A percentile compares a stretch with the other conserved stretches of the same genome.
Conservation (phyloP, 116 monocot genomes). For the Papilionanthe hybrid region DNA sequence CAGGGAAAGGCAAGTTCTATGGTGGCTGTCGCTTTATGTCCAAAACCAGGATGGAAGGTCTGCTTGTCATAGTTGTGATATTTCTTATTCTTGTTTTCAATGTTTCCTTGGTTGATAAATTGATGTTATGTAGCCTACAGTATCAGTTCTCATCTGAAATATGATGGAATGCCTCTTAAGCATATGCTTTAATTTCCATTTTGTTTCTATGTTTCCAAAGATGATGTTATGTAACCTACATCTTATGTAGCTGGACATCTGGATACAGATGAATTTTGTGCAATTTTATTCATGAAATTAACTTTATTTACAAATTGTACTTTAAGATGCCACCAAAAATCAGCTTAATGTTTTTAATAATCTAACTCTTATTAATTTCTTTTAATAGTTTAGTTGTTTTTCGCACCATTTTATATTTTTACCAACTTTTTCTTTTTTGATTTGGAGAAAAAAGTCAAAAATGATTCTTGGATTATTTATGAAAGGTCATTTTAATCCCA, state of each 20-base stretch:
- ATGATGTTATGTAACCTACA: not conserved
- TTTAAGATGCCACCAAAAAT: not conserved
- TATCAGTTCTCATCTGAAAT: not conserved
- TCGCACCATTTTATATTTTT: not conserved
- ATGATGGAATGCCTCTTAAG: not conserved
- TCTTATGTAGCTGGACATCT: not conserved
- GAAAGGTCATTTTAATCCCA: no score
- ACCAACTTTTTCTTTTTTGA: not conserved
- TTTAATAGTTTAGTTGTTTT: not conserved
- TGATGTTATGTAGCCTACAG: not conserved
- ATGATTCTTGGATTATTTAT: no score
- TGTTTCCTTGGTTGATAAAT: not conserved
- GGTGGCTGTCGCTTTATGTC: constrained; percentile 77
- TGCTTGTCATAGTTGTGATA: not conserved
- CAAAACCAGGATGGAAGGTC: constrained; percentile 88
- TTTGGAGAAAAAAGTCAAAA: no score
- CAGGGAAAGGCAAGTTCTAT: constrained; percentile 97
- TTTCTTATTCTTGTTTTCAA: not conserved
- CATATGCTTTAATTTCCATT: not conserved
- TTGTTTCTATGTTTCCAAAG: not conserved
- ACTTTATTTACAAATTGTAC: no score
- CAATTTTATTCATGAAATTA: no score
- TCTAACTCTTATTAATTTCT: not conserved
- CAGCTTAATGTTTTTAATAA: not conserved
- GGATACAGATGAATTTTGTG: not conserved